Evolutionary conservation across 352 stramenopile genomes (phyloP), one percentile per base, ranked within the genome.

Genomic region (Phytopythium montanum): DNA sequence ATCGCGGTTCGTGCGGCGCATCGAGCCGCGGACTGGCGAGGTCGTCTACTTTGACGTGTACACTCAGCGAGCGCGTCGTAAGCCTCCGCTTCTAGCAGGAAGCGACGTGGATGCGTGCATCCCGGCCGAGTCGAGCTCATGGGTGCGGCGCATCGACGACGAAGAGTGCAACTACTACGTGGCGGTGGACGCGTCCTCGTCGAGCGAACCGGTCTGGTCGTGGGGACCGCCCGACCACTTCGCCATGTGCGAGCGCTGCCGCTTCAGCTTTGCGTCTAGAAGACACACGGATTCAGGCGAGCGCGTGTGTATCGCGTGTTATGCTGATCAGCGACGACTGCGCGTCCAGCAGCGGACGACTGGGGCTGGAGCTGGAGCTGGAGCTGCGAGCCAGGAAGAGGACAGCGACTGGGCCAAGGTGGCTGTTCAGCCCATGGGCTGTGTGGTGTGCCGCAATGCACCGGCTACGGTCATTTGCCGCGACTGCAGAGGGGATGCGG

Each of bases 221-320:
- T 76, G 68, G 62, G 68, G 60, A 18, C 75, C 79, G 19, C 82
- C 82, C 4, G 58, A 79, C 36, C 74, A 88, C 31, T 85, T 73
- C 59, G 62, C 88, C 48, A 66, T 88, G 59, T 92, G 82, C 53
- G 42, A 55, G 28, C 60, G 62, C 13, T 92, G 82, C 64, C 70
- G 66, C 10, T 42, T 69, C 50, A 74, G 79, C 51, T 81, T 92
- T 52, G 79, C 72, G 6, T 90, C 79, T 29, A 77, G 79, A 4
- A 65, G 82, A 13, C 76, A 66, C 51, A 74, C 71, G 46, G 62
- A 74, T 50, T 75, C 41, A 1, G 82, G 82, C 13, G 59, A 61
- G 45, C 77, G 76, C 23, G 81, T 73, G 29, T 92, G 79, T 58
- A 74, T 92, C 51, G 65, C 60, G n/a, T 92, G 82, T 66, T 89